phyloP scores from a whole-genome alignment of 2,329 filamentous ascomycete genomes.

The Penicillium digitatum region DNA sequence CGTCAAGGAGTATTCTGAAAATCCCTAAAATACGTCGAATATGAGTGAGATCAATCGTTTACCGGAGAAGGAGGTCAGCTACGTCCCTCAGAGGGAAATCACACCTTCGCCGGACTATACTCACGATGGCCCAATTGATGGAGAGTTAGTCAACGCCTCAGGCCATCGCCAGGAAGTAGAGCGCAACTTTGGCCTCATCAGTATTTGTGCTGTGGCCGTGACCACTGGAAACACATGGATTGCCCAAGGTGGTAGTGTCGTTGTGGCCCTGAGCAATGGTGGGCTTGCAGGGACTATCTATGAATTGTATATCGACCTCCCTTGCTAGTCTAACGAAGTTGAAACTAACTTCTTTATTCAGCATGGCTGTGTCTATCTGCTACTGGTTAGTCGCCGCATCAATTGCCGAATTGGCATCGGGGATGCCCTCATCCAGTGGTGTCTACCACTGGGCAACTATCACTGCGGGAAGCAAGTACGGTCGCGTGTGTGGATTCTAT shows the following conservation, averaged over 20 bases:
- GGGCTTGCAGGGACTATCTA: constrained; percentile 60
- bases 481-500: constrained; percentile 49
- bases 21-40: not conserved
- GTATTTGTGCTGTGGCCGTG: constrained; percentile 57
- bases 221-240: constrained; percentile 65
- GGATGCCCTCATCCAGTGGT: constrained; percentile 59
- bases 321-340: not conserved
- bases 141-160: constrained; percentile 57
- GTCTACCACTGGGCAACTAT: constrained; percentile 61
- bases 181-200: constrained; percentile 59
- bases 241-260: constrained; percentile 58
- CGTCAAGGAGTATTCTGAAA: not conserved
- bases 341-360: constrained; percentile 22
- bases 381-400: constrained; percentile 58
- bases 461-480: constrained; percentile 52
- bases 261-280: constrained; percentile 57
- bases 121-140: constrained; percentile 3
- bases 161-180: constrained; percentile 62
- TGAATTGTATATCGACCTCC: constrained; percentile 48
- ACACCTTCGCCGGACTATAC: constrained; percentile 25
- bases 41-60: not conserved
- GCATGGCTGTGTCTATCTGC: constrained; percentile 47
- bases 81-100: constrained; percentile 26
- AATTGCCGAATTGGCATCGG: constrained; percentile 58
- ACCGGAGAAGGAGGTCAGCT: not conserved